Percentiles rank a stretch among this genome's conserved stretches.
phyloP scores from a whole-genome alignment of 140 eudicot genomes.

The Senecio squalidus region DNA sequence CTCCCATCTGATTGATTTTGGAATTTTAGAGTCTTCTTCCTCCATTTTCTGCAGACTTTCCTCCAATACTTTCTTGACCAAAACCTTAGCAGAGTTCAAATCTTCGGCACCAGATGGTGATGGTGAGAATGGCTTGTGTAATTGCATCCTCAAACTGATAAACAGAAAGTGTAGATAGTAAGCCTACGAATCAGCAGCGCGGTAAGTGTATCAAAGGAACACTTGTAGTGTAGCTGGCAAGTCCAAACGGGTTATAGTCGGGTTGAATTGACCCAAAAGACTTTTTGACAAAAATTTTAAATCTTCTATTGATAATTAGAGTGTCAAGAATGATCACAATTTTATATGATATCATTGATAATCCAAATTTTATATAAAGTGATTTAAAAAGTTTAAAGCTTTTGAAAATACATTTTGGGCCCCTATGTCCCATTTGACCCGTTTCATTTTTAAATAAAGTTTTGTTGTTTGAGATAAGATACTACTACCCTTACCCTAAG shows the following conservation, averaged over 20 bases:
- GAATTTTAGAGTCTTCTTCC: slow-evolving; percentile 38
- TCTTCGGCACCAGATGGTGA: slow-evolving; percentile 56
- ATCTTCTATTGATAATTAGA: neutral
- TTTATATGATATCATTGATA: neutral
- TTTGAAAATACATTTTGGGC: no score
- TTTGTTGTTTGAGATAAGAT: no score
- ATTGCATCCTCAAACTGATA: slow-evolving; percentile 72
- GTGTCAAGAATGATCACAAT: neutral
- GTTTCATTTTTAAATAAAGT: neutral
- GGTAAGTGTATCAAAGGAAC: neutral
- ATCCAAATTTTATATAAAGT: no score
- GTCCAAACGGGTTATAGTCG: neutral
- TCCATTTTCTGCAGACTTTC: slow-evolving; percentile 60
- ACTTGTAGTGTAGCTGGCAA: neutral
- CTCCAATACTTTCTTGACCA: slow-evolving; percentile 58
- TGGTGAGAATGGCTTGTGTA: slow-evolving; percentile 65
- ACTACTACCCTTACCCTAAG: no score
- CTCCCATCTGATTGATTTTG: slow-evolving; percentile 84
- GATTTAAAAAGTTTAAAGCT: no score
- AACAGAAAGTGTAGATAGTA: neutral
- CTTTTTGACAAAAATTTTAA: neutral
- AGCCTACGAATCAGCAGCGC: neutral
- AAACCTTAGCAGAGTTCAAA: slow-evolving; percentile 37
- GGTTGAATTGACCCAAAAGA: neutral
- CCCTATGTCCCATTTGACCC: no score